These are phyloP conservation scores for Allomyces arbusculus DNA, from an alignment of 192 early-diverging fungal species.

Conservation along the genomic window DNA sequence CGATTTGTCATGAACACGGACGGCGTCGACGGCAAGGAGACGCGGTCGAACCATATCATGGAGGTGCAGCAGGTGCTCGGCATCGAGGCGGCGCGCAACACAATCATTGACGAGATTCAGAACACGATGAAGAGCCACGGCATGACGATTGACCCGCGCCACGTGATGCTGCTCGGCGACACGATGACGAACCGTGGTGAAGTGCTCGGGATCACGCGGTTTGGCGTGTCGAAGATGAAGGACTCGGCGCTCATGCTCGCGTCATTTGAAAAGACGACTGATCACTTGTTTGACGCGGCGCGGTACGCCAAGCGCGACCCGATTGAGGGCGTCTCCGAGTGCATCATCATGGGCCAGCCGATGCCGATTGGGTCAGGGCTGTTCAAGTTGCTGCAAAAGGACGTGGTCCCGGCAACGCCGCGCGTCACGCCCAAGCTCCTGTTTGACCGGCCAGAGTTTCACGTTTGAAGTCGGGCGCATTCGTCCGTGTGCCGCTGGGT, in stretches of 20 bases:
- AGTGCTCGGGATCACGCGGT: slow-evolving; percentile 91
- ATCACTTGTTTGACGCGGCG: slow-evolving; percentile 95
- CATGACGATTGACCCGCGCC: slow-evolving; percentile 85
- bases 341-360: slow-evolving; percentile 80
- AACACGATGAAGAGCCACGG: slow-evolving; percentile 69
- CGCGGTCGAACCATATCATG: slow-evolving; percentile 78
- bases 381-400: slow-evolving; percentile 68
- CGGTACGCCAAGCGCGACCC: slow-evolving; percentile 84
- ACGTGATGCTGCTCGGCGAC: slow-evolving; percentile 91
- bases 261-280: slow-evolving; percentile 98
- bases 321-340: slow-evolving; percentile 90
- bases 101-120: slow-evolving; percentile 77
- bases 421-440: neutral
- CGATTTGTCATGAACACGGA: slow-evolving; percentile 87
- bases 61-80: slow-evolving; percentile 78
- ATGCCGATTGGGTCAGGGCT: slow-evolving; percentile 93
- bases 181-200: slow-evolving; percentile 98
- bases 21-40: slow-evolving; percentile 59
- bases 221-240: slow-evolving; percentile 99
- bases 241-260: slow-evolving; percentile 97
- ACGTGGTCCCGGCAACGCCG: neutral
- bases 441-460: neutral
- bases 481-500: no score
- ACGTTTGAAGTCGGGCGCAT: no score
- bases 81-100: slow-evolving; percentile 82